phyloP scores from a whole-genome alignment of 768 basidiomycete species.

The Phlebiopsis gigantea region DNA sequence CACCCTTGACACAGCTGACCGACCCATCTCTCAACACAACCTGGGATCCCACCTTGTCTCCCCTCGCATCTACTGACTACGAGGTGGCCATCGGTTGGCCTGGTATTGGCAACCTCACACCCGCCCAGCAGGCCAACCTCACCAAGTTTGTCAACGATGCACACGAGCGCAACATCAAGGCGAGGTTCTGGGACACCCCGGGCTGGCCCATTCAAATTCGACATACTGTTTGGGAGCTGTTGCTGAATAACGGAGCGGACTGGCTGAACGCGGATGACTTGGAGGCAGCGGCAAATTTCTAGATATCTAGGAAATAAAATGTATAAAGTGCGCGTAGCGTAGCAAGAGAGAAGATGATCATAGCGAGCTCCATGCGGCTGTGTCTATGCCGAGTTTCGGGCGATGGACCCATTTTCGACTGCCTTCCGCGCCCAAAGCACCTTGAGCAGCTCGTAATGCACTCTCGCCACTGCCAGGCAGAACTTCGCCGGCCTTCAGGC shows the following conservation, averaged over 20 bases:
- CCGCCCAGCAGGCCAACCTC: constrained; percentile 34
- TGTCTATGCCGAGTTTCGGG: constrained; percentile 27
- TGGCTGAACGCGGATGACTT: constrained; percentile 50
- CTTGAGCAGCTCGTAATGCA: constrained; percentile 50
- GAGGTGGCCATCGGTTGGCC: constrained; percentile 40
- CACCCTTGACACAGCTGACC: constrained; percentile 38
- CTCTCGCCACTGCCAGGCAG: constrained; percentile 53
- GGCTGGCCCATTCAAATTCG: constrained; percentile 41
- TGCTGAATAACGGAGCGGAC: constrained; percentile 39
- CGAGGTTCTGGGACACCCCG: constrained; percentile 51
- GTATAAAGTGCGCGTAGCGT: not conserved
- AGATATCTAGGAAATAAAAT: not conserved
- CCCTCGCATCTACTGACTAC: constrained; percentile 48
- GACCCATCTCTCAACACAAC: constrained; percentile 31
- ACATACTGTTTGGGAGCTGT: constrained; percentile 37
- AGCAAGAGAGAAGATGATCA: constrained; percentile 11
- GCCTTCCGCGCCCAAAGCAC: constrained; percentile 29
- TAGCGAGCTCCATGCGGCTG: constrained; percentile 19
- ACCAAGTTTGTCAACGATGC: constrained; percentile 38
- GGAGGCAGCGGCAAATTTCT: constrained; percentile 17
- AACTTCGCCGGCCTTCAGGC: constrained; percentile 45
- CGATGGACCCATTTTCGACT: constrained; percentile 22
- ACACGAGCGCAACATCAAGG: constrained; percentile 37
- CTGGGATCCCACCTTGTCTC: constrained; percentile 38
- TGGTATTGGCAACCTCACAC: constrained; percentile 38